phyloP scores from a whole-genome alignment of 257 asterid genomes.

The Solanum pinnatisectum region DNA sequence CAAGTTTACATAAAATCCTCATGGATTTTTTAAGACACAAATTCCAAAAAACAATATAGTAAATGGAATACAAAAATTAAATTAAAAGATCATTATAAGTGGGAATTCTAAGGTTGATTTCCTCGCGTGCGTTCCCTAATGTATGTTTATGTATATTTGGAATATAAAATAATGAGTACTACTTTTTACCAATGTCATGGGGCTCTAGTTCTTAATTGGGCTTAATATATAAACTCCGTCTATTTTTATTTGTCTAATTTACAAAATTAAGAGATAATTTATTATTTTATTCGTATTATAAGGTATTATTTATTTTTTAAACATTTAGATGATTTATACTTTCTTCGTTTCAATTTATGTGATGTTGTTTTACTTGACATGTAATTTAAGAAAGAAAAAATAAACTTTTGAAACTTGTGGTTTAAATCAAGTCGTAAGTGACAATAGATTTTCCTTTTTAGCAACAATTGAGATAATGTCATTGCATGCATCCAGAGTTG shows the following conservation, averaged over 20 bases:
- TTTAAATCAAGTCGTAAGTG: no score
- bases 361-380: background rate
- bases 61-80: background rate
- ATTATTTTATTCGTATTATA: no score
- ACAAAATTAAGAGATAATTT: no score
- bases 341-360: no score
- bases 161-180: background rate
- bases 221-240: background rate
- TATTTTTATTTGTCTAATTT: no score
- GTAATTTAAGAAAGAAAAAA: no score
- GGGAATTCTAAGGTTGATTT: slow-evolving; percentile 48
- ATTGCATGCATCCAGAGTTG: background rate
- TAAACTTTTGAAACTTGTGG: no score
- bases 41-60: background rate
- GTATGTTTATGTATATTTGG: background rate
- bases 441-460: no score
- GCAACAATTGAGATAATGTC: background rate
- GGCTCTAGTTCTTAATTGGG: background rate
- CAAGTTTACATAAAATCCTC: slow-evolving; percentile 33
- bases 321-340: background rate
- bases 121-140: slow-evolving; percentile 41
- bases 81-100: background rate
- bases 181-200: background rate
- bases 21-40: slow-evolving; percentile 46
- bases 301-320: no score